Evolutionary conservation across 257 asterid species (phyloP), one percentile per base, ranked within the genome.

Genomic region (Solanum etuberosum): DNA sequence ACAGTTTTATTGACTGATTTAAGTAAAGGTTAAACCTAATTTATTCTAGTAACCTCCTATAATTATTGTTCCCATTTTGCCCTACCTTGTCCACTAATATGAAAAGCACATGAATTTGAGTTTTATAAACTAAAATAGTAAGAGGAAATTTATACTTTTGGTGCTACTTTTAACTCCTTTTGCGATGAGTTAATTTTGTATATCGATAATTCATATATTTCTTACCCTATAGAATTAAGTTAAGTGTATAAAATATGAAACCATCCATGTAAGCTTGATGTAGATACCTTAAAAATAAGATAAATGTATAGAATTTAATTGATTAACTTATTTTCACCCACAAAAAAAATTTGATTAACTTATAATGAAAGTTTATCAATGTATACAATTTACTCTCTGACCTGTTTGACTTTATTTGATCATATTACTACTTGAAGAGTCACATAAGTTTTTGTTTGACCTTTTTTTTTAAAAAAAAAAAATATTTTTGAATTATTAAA

Each of bases 1-100:
- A 48, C 89, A 89, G 77, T 89, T 89, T 88, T 85, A 88, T 91
- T 88, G 88, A 91, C 90, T 88, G 42, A 83, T 6, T 27, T 88
- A 85, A 90, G 88, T 74, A 90, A 70, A 88, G 87, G 74, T 89
- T 89, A 83, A 32, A 70, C 86, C 88, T 77, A 86, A 46, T 18
- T 61, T 86, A 85, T 87, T 72, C 59, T 43, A 5, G 90, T 72
- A 89, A 92, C 89, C 87, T 73, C 89, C 85, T 67, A 14, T 83
- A 67, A 14, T 3, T 27, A 25, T 48, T 81, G 4, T 81, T 48
- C 68, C 85, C 68, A 46, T 80, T 77, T 80, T 80, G 18, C 67
- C 84, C 84, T 25, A 5, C 21, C 12, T 48, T 3, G 85, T 48
- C 10, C 65, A 78, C 23, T 78, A 25, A 27, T 78, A 46, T 13